Conservation (phyloP, 768 basidiomycete genomes). For the Auricularia cornea region DNA sequence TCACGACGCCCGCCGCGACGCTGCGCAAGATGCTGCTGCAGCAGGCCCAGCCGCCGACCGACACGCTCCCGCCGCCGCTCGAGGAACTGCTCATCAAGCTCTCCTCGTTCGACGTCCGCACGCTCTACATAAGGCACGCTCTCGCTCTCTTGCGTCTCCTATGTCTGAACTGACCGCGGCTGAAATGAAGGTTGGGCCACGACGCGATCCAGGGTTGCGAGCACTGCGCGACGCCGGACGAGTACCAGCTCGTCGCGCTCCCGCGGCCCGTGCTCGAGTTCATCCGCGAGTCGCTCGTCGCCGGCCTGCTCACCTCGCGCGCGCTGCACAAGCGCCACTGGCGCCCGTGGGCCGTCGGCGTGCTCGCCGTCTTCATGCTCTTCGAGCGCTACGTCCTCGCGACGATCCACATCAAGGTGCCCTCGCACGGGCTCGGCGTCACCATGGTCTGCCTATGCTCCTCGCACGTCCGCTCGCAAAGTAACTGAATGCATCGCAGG, state of each 20-base stretch:
- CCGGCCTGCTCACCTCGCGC: conserved; percentile 40
- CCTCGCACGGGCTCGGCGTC: conserved; percentile 28
- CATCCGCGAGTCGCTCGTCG: conserved; percentile 44
- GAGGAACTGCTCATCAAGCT: conserved; percentile 48
- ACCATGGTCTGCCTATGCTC: conserved; percentile 34
- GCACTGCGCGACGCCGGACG: conserved; percentile 53
- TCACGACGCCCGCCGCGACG: conserved; percentile 44
- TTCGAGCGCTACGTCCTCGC: conserved; percentile 47
- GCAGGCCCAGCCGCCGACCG: conserved; percentile 26
- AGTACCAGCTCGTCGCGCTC: conserved; percentile 52
- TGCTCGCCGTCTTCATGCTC: conserved; percentile 40
- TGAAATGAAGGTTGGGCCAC: conserved; percentile 53
- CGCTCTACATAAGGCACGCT: conserved; percentile 50
- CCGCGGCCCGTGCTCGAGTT: conserved; percentile 51
- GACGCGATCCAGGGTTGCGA: conserved; percentile 50
- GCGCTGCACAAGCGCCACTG: conserved; percentile 34
- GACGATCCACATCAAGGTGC: conserved; percentile 41
- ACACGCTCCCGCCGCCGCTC: conserved; percentile 36
- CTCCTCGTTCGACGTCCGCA: conserved; percentile 47
- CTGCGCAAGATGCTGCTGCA: conserved; percentile 40
- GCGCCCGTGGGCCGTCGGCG: conserved; percentile 39
- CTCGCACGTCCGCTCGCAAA: neutral
- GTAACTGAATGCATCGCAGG: conserved; percentile 29
- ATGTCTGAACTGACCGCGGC: neutral
- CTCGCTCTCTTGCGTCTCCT: neutral